Percentiles rank a stretch among this genome's conserved stretches.
These are phyloP conservation scores for Colletotrichum sp. DNA, from an alignment of 2,329 filamentous ascomycete genomes.

Conservation along the genomic window DNA sequence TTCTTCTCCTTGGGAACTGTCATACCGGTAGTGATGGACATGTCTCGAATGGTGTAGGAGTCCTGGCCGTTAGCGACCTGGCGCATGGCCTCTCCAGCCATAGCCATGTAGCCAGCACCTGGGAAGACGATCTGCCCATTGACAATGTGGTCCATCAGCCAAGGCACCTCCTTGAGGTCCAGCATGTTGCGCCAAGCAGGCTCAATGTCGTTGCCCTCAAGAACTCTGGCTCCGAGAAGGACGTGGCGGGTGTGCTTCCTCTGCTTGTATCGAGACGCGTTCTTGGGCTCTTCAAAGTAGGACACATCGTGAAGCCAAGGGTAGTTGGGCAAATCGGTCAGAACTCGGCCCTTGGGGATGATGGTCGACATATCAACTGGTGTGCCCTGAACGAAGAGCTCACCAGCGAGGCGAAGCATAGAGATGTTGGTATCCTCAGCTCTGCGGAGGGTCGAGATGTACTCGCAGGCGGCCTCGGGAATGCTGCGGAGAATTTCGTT, in stretches of 20 bases:
- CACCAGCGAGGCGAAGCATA: conserved; percentile 47
- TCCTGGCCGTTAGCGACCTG: not conserved
- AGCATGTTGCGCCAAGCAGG: conserved; percentile 14
- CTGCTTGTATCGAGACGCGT: not conserved
- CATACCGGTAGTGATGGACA: conserved; percentile 33
- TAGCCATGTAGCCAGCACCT: conserved; percentile 2
- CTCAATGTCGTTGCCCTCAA: conserved; percentile 7
- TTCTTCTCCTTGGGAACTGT: conserved; percentile 28
- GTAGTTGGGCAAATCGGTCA: conserved; percentile 1
- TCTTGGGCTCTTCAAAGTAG: conserved; percentile 1
- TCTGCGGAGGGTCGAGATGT: conserved; percentile 52
- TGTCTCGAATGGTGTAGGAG: conserved; percentile 33
- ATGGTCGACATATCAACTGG: conserved; percentile 39
- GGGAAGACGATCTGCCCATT: conserved; percentile 13
- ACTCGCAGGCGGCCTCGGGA: conserved; percentile 28
- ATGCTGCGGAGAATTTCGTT: conserved; percentile 37
- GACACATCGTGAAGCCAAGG: conserved; percentile 4
- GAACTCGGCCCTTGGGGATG: not conserved
- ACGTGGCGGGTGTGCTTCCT: not conserved
- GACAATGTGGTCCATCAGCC: conserved; percentile 13
- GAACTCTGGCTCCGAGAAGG: not conserved
- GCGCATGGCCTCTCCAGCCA: conserved; percentile 6
- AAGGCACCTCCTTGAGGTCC: not conserved
- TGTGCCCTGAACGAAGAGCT: conserved; percentile 48
- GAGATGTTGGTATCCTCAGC: conserved; percentile 53